phyloP scores from a whole-genome alignment of 805 yeast species.

The Osmozyma mogii region DNA sequence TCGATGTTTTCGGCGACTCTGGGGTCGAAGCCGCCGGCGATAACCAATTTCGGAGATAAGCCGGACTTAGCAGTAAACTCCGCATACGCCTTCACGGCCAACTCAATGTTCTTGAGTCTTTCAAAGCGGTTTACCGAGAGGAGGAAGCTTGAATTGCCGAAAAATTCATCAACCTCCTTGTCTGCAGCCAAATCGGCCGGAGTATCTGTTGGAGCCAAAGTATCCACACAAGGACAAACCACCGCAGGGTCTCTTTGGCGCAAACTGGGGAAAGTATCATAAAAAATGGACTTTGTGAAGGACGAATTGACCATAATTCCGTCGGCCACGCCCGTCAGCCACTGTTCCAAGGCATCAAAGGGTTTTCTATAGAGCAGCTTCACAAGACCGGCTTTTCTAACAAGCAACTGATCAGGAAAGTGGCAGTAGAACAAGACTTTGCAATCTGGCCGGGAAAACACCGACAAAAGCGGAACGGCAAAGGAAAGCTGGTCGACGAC shows the following conservation, averaged over 20 bases:
- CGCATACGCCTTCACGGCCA: constrained; percentile 69
- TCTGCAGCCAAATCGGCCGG: constrained; percentile 14
- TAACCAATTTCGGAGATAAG: constrained; percentile 41
- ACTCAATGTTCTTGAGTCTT: constrained; percentile 68
- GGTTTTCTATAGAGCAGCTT: constrained; percentile 69
- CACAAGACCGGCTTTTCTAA: constrained; percentile 46
- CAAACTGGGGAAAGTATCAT: constrained; percentile 47
- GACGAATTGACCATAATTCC: constrained; percentile 78
- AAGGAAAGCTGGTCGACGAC: constrained; percentile 86
- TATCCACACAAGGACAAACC: constrained; percentile 74
- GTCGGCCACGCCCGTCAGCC: constrained; percentile 72
- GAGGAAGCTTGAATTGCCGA: constrained; percentile 36
- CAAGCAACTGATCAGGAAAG: constrained; percentile 83
- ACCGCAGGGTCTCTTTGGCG: constrained; percentile 41
- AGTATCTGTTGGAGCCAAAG: constrained; percentile 10
- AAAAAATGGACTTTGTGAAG: constrained; percentile 69
- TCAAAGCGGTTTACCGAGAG: constrained; percentile 87
- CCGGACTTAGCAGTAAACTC: constrained; percentile 25
- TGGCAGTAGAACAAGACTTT: constrained; percentile 85
- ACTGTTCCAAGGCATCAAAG: constrained; percentile 77
- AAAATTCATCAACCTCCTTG: constrained; percentile 26
- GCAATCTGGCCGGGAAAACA: constrained; percentile 31
- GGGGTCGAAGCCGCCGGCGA: constrained; percentile 89
- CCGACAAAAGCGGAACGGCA: constrained; percentile 64
- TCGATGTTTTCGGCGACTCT: constrained; percentile 68